Evolutionary conservation across 768 basidiomycete species (phyloP).

Genomic region (Auricularia heimuer): DNA sequence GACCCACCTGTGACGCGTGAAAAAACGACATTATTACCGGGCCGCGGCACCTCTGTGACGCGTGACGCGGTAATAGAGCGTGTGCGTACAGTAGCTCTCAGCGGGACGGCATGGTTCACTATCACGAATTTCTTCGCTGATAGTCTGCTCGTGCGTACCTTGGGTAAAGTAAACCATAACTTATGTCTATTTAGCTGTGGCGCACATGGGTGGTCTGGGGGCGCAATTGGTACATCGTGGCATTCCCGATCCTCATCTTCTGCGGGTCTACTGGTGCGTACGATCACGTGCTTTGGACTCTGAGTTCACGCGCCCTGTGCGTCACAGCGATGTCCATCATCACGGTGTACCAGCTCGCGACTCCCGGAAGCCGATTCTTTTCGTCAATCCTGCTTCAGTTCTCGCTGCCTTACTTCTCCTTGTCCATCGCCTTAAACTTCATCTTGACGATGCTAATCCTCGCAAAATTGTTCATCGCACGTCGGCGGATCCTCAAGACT

Average conservation of each 20-base stretch:
- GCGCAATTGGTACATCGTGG: background rate
- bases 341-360: background rate
- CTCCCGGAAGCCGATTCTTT: background rate
- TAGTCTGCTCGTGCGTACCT: background rate
- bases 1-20: no score
- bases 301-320: background rate
- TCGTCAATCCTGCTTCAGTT: background rate
- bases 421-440: background rate
- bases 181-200: background rate
- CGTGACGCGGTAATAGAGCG: no score
- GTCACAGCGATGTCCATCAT: background rate
- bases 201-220: background rate
- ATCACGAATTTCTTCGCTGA: background rate
- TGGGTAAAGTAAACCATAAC: background rate
- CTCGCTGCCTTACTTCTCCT: background rate
- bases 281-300: background rate
- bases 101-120: background rate
- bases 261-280: background rate
- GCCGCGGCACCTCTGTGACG: no score
- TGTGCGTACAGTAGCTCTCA: no score
- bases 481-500: background rate
- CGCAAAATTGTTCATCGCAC: background rate
- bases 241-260: background rate
- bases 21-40: no score
- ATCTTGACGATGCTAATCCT: background rate